These are phyloP conservation scores for Mycena polygramma DNA, from an alignment of 768 basidiomycete species.

Conservation along the genomic window DNA sequence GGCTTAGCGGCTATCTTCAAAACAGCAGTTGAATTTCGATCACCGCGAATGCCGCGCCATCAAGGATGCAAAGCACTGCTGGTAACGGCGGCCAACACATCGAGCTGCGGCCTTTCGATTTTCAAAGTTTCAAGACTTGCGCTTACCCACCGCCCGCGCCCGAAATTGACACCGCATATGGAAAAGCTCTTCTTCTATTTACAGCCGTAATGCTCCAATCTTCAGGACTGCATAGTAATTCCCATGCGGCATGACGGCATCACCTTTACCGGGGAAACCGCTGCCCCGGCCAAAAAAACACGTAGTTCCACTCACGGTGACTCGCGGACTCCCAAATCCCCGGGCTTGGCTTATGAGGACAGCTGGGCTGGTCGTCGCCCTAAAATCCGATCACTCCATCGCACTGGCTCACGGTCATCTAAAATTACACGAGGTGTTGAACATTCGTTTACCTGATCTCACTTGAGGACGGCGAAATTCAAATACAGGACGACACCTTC, in stretches of 20 bases:
- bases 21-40: not conserved
- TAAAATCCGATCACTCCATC: constrained; percentile 27
- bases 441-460: constrained; percentile 5
- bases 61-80: not conserved
- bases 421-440: constrained; percentile 5
- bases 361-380: not conserved
- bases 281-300: constrained; percentile 7
- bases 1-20: not conserved
- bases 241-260: constrained; percentile 26
- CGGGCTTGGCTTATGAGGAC: constrained; percentile 11
- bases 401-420: not conserved
- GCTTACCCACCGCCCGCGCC: not conserved
- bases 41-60: not conserved
- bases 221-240: not conserved
- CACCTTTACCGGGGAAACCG: not conserved
- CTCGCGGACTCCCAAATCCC: not conserved
- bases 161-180: constrained; percentile 20
- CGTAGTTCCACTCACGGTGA: not conserved
- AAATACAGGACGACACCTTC: not conserved
- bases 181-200: not conserved
- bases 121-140: not conserved
- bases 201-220: constrained; percentile 1
- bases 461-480: not conserved
- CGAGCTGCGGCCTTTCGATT: not conserved
- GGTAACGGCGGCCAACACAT: not conserved